Base-by-base conservation (phyloP, 805 yeast species). In the Candida mattraensis region DNA sequence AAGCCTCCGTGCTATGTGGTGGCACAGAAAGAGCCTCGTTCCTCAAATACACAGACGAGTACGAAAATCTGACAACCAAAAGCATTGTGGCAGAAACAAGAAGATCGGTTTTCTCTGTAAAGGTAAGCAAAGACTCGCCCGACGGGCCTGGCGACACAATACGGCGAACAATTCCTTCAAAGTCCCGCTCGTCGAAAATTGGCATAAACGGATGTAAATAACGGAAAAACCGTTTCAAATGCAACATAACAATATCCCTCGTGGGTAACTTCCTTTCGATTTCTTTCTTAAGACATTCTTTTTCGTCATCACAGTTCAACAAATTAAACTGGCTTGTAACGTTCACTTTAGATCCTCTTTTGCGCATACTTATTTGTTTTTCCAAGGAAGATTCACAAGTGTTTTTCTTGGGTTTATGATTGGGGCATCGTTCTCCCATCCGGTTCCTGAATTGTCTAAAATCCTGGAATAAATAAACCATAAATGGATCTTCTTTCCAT, bases 171-270 rank as follows among this genome's bases (percentile, higher is more conserved):
- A 61, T 59, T 4, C 30, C 35, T 26, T 53, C 57, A 35, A 71
- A 68, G n/a, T 43, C 42, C 0, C 17, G 24, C 40, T 72, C 76
- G 40, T 72, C 76, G 15, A 72, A 35, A 19, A 68, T 61, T 0
- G 80, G 78, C 42, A 71, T 57, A 33, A 63, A 69, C 4, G 78
- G 76, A 44, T 72, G 69, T 2, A 71, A 51, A 4, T 51, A 37
- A 1, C 36, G 33, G 47, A 73, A 69, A 37, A 63, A 74, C 25
- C 62, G 48, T 16, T 63, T 56, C 7, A 72, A 40, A 30, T 69
- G 60, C n/a, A 51, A 39, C 60, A 67, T 53, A 3, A 71, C 51
- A 0, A 65, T 60, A 18, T 48, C 51, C 34, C 55, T 54, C 5
- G 54, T 36, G 2, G 67, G 66, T 10, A 62, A 30, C 3, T 37